phyloP scores from a whole-genome alignment of 495 filamentous ascomycete genomes.

The Chaetomidium leptoderma region DNA sequence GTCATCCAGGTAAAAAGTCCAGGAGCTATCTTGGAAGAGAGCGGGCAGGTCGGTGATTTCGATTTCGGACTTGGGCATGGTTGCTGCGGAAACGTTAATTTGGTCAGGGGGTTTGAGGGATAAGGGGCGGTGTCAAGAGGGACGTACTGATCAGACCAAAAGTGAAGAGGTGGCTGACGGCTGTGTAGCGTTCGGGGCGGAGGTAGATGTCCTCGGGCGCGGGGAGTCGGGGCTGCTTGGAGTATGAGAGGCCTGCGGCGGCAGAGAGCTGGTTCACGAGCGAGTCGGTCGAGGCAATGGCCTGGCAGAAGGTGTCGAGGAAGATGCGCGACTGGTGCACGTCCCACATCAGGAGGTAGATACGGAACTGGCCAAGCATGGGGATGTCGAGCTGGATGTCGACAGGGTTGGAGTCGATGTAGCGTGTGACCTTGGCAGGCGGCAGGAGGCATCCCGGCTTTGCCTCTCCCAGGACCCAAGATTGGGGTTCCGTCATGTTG shows the following conservation, averaged over 20 bases:
- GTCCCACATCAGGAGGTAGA: slow-evolving; percentile 60
- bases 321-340: slow-evolving; percentile 49
- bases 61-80: slow-evolving; percentile 51
- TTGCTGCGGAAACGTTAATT: slow-evolving; percentile 34
- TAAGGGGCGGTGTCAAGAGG: not conserved
- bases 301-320: slow-evolving; percentile 49
- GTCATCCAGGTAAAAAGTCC: slow-evolving; percentile 66
- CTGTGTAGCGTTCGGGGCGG: slow-evolving; percentile 57
- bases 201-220: slow-evolving; percentile 54
- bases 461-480: slow-evolving; percentile 44
- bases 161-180: slow-evolving; percentile 56
- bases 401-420: slow-evolving; percentile 66
- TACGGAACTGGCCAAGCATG: slow-evolving; percentile 62
- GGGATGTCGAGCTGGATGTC: slow-evolving; percentile 71
- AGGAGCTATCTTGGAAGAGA: slow-evolving; percentile 55
- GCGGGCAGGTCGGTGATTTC: slow-evolving; percentile 59
- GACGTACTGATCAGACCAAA: slow-evolving; percentile 51
- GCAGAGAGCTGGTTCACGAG: slow-evolving; percentile 47
- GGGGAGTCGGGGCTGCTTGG: slow-evolving; percentile 45
- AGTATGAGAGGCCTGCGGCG: slow-evolving; percentile 50
- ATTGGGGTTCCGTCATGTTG: slow-evolving; percentile 40
- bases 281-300: slow-evolving; percentile 39
- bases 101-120: not conserved
- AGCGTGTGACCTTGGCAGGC: slow-evolving; percentile 61
- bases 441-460: slow-evolving; percentile 57